These are phyloP conservation scores for Parachlorella kessleri DNA, from an alignment of 139 green algal genomes.

Conservation along the genomic window DNA sequence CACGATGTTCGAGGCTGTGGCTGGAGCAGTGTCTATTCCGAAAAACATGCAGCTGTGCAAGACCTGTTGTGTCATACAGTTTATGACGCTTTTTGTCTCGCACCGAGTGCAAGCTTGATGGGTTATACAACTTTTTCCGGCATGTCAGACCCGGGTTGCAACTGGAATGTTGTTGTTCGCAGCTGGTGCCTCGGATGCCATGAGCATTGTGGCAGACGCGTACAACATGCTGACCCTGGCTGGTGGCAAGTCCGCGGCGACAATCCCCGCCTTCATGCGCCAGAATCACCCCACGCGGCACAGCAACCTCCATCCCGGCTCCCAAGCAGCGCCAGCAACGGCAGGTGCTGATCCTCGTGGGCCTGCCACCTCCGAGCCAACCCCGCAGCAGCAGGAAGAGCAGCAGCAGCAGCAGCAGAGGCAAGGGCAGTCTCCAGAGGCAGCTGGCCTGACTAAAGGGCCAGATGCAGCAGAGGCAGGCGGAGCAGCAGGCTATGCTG, in stretches of 20 bases:
- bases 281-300: neutral
- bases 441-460: too few species aligned
- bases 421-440: neutral
- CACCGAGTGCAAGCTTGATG: neutral
- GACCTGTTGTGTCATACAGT: neutral
- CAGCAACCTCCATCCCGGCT: neutral
- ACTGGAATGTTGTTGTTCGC: neutral
- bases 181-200: conserved; percentile 22
- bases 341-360: neutral
- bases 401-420: neutral
- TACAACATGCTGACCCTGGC: conserved; percentile 17
- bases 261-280: conserved; percentile 17
- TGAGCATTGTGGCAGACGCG: conserved; percentile 15
- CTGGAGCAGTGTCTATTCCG: neutral
- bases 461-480: neutral
- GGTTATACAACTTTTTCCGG: too few species aligned
- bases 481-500: neutral
- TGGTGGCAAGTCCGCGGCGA: neutral
- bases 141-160: too few species aligned
- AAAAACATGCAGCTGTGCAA: neutral
- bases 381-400: neutral
- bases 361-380: neutral
- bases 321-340: too few species aligned
- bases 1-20: too few species aligned
- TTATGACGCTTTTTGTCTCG: neutral